These are phyloP conservation scores for Drosera capensis DNA, from an alignment of 148 eudicot species.

Conservation along the genomic window DNA sequence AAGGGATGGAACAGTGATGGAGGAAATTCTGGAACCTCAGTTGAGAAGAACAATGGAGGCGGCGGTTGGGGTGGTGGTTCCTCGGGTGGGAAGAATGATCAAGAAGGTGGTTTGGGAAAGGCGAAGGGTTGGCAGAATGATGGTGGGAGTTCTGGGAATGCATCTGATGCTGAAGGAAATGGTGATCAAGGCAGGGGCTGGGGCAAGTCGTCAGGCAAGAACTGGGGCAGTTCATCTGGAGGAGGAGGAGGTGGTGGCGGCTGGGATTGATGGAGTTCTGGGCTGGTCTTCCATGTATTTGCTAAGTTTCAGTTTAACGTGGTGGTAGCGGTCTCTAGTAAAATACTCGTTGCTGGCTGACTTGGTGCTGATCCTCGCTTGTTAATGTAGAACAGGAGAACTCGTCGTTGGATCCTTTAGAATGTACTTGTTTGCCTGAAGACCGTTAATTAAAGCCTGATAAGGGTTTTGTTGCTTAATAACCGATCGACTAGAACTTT, in stretches of 20 bases:
- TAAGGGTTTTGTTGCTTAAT: too few relatives aligned
- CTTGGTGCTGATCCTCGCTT: too few relatives aligned
- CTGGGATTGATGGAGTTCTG: background rate
- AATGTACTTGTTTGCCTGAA: too few relatives aligned
- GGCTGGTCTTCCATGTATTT: too few relatives aligned
- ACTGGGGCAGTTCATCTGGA: background rate
- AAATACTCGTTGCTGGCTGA: too few relatives aligned
- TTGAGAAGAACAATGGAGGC: background rate
- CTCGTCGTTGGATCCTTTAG: too few relatives aligned
- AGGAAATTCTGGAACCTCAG: background rate
- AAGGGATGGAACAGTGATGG: background rate
- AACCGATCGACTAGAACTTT: too few relatives aligned
- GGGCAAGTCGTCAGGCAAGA: background rate
- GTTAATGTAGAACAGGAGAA: too few relatives aligned
- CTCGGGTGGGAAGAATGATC: conserved; percentile 1
- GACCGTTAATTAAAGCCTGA: too few relatives aligned
- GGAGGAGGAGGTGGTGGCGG: background rate
- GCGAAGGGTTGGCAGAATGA: background rate
- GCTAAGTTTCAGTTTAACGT: too few relatives aligned
- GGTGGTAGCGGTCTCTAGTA: too few relatives aligned
- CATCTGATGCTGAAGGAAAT: background rate
- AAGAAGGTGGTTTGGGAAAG: background rate
- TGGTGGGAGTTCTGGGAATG: background rate
- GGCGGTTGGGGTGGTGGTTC: conserved; percentile 5
- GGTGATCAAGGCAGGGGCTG: conserved; percentile 14